These are phyloP conservation scores for Licmophora abbreviata DNA, from an alignment of 108 stramenopile genomes.

Conservation along the genomic window DNA sequence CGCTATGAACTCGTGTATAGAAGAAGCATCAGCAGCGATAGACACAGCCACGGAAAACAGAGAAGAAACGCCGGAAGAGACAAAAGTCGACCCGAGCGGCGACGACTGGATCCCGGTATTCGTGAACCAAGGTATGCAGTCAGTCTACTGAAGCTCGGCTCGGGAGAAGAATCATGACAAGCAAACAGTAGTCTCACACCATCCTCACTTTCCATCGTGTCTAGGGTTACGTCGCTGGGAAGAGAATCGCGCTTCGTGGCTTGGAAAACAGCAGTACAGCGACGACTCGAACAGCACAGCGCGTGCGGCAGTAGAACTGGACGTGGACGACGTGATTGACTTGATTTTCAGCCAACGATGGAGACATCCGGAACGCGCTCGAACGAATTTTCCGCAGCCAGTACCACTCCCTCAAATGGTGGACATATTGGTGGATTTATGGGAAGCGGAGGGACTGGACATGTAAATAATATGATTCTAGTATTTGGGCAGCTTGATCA, in stretches of 20 bases:
- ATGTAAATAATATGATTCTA: constrained; percentile 21
- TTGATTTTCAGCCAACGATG: constrained; percentile 60
- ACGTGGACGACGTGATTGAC: constrained; percentile 78
- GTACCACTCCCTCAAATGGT: constrained; percentile 76
- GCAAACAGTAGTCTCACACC: too few relatives aligned
- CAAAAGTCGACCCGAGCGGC: too few relatives aligned
- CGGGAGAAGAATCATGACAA: too few relatives aligned
- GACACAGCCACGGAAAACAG: too few relatives aligned
- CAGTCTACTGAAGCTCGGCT: too few relatives aligned
- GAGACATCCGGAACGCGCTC: constrained; percentile 27
- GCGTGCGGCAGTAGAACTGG: constrained; percentile 29
- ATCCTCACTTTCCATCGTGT: too few relatives aligned
- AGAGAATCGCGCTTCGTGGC: constrained; percentile 36
- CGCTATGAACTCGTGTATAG: too few relatives aligned
- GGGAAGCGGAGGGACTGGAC: constrained; percentile 85
- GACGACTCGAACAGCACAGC: constrained; percentile 5
- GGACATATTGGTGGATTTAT: constrained; percentile 70
- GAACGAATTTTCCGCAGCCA: constrained; percentile 47
- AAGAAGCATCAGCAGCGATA: too few relatives aligned
- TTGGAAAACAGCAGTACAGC: constrained; percentile 4
- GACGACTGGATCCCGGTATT: too few relatives aligned
- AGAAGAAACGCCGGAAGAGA: too few relatives aligned
- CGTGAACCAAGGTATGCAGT: too few relatives aligned
- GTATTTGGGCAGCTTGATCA: too few relatives aligned
- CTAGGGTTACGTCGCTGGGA: constrained; percentile 48